A percentile compares a stretch with the other conserved stretches of the same genome.
These are phyloP conservation scores for Akanthomyces lecanii DNA, from an alignment of 2,329 filamentous ascomycete species.

Conservation along the genomic window DNA sequence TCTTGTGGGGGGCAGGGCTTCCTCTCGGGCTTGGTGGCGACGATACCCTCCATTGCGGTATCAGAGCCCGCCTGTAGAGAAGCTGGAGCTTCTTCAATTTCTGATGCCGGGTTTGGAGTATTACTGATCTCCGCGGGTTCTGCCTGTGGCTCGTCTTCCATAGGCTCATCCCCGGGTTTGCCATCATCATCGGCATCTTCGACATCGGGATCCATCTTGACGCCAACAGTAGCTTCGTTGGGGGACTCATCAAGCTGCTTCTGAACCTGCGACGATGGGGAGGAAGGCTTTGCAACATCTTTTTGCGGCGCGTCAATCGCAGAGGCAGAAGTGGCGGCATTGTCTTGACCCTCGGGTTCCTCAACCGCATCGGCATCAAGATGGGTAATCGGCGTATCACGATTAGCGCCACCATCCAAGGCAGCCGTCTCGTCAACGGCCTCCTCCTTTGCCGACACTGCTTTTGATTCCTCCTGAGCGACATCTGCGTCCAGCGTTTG, in stretches of 20 bases:
- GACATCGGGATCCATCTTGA: neutral
- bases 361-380: neutral
- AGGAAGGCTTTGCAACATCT: neutral
- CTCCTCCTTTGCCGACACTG: neutral
- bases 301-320: neutral
- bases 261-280: conserved; percentile 2
- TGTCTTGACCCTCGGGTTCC: neutral
- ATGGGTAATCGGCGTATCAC: neutral
- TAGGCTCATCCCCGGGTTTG: neutral
- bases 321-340: neutral
- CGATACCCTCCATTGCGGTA: conserved; percentile 2
- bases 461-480: neutral
- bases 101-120: neutral
- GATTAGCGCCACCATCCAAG: neutral
- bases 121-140: neutral
- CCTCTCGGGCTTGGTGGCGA: neutral
- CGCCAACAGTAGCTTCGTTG: neutral
- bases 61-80: neutral
- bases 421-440: neutral
- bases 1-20: neutral
- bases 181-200: neutral
- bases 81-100: neutral
- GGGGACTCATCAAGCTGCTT: conserved; percentile 3
- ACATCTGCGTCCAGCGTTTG: neutral
- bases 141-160: neutral